phyloP scores from a whole-genome alignment of 768 basidiomycete genomes.

The Lactarius hengduanensis region DNA sequence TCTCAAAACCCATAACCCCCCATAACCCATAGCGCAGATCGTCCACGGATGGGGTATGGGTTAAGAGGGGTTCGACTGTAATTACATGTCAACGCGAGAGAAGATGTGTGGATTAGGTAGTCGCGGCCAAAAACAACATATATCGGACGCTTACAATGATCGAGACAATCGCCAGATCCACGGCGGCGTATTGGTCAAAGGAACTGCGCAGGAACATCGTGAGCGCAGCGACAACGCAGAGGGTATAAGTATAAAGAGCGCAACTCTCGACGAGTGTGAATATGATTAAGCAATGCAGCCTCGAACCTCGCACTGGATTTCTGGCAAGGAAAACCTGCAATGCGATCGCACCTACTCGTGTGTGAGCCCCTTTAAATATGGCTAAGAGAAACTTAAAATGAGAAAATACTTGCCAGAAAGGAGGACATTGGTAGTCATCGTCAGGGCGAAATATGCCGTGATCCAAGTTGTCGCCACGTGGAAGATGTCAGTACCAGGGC shows the following conservation, averaged over 20 bases:
- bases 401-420: slow-evolving; percentile 7
- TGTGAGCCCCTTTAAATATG: not conserved
- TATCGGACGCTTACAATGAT: not conserved
- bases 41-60: too few relatives aligned
- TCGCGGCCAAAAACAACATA: too few relatives aligned
- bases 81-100: too few relatives aligned
- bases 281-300: not conserved
- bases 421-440: slow-evolving; percentile 5
- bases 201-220: not conserved
- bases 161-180: slow-evolving; percentile 8
- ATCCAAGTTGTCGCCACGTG: slow-evolving; percentile 4
- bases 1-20: too few relatives aligned
- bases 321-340: not conserved
- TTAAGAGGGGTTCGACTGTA: too few relatives aligned
- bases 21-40: too few relatives aligned
- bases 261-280: slow-evolving; percentile 13
- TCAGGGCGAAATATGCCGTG: slow-evolving; percentile 7
- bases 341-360: slow-evolving; percentile 10
- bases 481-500: not conserved
- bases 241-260: slow-evolving; percentile 13
- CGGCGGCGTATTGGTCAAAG: not conserved
- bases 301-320: not conserved
- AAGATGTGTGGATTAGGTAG: too few relatives aligned
- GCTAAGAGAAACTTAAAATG: not conserved
- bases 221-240: slow-evolving; percentile 1